These are phyloP conservation scores for Leucosporidium creatinivorum DNA, from an alignment of 768 basidiomycete species.

Conservation along the genomic window DNA sequence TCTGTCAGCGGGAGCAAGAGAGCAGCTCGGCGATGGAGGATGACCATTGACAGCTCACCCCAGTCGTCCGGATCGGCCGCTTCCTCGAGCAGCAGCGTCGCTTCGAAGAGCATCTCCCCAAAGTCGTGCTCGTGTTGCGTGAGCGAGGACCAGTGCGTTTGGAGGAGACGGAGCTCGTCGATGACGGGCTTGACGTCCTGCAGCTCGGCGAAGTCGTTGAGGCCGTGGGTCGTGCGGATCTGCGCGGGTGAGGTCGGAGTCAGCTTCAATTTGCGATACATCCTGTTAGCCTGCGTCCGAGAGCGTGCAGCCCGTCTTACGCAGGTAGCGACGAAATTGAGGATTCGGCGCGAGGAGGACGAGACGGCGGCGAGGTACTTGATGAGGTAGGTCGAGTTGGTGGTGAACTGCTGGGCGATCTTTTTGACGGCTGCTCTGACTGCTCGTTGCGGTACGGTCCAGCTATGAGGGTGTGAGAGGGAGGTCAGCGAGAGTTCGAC, in stretches of 20 bases:
- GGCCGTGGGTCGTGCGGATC: slow-evolving; percentile 10
- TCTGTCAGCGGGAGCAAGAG: not conserved
- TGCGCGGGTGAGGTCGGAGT: not conserved
- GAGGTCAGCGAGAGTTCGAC: not conserved
- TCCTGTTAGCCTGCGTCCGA: no score
- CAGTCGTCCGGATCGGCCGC: not conserved
- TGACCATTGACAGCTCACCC: not conserved
- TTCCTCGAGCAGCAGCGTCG: not conserved
- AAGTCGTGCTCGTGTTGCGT: not conserved
- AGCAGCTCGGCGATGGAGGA: not conserved
- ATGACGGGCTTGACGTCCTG: not conserved
- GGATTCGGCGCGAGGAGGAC: not conserved
- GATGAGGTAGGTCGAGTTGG: not conserved
- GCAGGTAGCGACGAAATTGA: slow-evolving; percentile 3
- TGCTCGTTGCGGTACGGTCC: slow-evolving; percentile 6
- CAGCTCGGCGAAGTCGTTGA: not conserved
- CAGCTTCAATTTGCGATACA: no score
- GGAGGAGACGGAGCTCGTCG: not conserved
- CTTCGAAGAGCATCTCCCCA: not conserved
- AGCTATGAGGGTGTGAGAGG: not conserved
- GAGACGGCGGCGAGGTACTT: not conserved
- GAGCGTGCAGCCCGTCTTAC: not conserved
- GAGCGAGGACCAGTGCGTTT: not conserved
- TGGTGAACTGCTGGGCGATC: not conserved
- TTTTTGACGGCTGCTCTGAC: not conserved